A percentile compares a stretch with the other conserved stretches of the same genome.
phyloP scores from a whole-genome alignment of 2,329 filamentous ascomycete species.

The Cercospora sesami region DNA sequence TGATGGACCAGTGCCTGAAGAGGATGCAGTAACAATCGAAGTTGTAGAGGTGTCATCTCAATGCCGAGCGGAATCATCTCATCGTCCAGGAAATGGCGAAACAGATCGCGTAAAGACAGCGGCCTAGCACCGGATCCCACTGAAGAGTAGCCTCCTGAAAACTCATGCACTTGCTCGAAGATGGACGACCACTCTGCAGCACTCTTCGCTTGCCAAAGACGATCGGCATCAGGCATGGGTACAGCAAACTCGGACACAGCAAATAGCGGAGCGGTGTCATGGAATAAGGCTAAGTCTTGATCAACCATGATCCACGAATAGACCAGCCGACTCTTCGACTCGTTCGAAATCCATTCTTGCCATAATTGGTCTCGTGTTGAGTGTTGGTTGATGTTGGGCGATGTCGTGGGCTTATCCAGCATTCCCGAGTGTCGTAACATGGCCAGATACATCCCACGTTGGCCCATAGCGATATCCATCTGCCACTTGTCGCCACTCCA shows the following conservation, averaged over 20 bases:
- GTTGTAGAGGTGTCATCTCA: constrained; percentile 57
- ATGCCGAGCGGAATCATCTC: constrained; percentile 57
- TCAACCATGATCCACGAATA: constrained; percentile 76
- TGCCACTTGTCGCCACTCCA: constrained; percentile 78
- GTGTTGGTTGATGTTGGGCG: constrained; percentile 49
- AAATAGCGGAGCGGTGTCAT: constrained; percentile 63
- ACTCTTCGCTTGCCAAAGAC: constrained; percentile 62
- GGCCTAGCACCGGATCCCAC: constrained; percentile 55
- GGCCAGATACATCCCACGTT: constrained; percentile 70
- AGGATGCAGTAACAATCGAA: constrained; percentile 68
- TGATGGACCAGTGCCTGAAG: constrained; percentile 66
- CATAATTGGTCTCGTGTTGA: constrained; percentile 56
- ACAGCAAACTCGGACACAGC: constrained; percentile 65
- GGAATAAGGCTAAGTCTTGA: constrained; percentile 68
- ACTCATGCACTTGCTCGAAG: constrained; percentile 61
- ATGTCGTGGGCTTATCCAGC: constrained; percentile 53
- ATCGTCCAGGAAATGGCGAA: constrained; percentile 67
- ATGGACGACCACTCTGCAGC: constrained; percentile 60
- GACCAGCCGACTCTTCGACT: constrained; percentile 65
- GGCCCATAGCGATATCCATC: constrained; percentile 74
- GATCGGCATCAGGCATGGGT: constrained; percentile 64
- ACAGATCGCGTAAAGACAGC: constrained; percentile 63
- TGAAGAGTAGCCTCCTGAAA: constrained; percentile 55
- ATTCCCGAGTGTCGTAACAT: constrained; percentile 71
- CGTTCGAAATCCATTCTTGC: constrained; percentile 65